Conservation (phyloP, 2,329 filamentous ascomycete genomes). For the Aspergillus awamori region DNA sequence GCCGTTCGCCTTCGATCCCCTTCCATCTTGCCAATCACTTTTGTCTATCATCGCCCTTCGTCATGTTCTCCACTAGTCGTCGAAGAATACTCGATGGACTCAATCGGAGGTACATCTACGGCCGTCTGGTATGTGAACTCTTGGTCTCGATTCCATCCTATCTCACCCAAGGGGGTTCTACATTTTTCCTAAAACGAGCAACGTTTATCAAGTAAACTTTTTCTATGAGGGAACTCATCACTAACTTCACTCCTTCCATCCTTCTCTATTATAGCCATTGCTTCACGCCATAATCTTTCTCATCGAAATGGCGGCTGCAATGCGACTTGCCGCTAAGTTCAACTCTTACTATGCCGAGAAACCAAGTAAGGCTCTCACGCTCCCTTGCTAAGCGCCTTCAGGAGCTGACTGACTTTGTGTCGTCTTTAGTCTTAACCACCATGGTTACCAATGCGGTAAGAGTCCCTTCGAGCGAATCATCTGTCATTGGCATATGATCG, state of each 20-base stretch:
- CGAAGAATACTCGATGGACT: slow-evolving; percentile 48
- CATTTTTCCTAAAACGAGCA: background rate
- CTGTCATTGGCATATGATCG: slow-evolving; percentile 8
- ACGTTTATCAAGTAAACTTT: background rate
- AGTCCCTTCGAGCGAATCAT: background rate
- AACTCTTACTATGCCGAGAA: slow-evolving; percentile 91
- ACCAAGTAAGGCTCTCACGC: slow-evolving; percentile 62
- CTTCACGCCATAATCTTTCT: slow-evolving; percentile 83
- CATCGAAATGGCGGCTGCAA: slow-evolving; percentile 84
- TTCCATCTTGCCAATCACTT: slow-evolving; percentile 20
- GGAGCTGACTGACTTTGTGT: slow-evolving; percentile 22
- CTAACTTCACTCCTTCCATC: slow-evolving; percentile 15
- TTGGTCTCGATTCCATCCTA: no score
- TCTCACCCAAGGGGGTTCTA: no score
- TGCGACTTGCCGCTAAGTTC: slow-evolving; percentile 81
- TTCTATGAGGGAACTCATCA: background rate
- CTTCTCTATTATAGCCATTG: slow-evolving; percentile 66
- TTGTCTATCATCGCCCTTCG: slow-evolving; percentile 23
- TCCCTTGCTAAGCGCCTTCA: background rate
- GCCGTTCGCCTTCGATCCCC: slow-evolving; percentile 29
- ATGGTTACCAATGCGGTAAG: slow-evolving; percentile 96
- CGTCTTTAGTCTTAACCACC: slow-evolving; percentile 77
- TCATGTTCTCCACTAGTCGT: slow-evolving; percentile 46
- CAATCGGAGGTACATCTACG: slow-evolving; percentile 52
- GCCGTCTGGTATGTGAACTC: slow-evolving; percentile 43